Evolutionary conservation across 345 rosid genomes (phyloP), one percentile per base, ranked within the genome.

Genomic region (Garcia nutans): DNA sequence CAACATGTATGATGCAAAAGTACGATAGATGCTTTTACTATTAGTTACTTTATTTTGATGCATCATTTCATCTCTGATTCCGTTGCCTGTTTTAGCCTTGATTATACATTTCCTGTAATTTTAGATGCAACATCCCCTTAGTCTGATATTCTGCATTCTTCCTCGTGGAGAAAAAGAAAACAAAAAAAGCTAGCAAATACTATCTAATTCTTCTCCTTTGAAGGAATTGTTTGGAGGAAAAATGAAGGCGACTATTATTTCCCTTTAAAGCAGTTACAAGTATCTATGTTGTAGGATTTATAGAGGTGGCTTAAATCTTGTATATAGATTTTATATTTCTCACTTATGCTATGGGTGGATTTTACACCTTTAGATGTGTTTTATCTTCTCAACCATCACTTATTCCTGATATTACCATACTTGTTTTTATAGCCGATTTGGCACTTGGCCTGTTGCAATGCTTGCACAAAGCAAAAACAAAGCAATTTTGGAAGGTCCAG

Each of bases 361-460:
- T 59, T 15, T 8, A 8, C 10, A 8, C 12, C 9, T 61, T 42
- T 55, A 59, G 2, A 37, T 24, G 7, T 20, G 41, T 15, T 45
- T 56, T 24, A 0, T 5, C 3, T 54, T 70, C 62, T 31, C 20
- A 24, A 58, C 0, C 42, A 13, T 63, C 15, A 61, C 31, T 28
- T 28, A 56, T 61, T 77, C 63, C 71, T 85, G 24, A 82, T 65
- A 13, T 44, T 24, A 8, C 41, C 28, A 8, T 68, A 33, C 33
- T 63, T 82, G 17, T 80, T 64, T 64, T 72, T 84, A 68, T 68
- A 93, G 99, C 47, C 90, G 90, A 54, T 95, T 95, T 83, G 97
- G 99, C 74, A 88, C 94, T 58, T 95, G 99, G 97, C 97, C 99
- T 61, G 97, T 95, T 65, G 97, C 94, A 17, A 91, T 95, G 97